Percentiles rank a stretch among this genome's conserved stretches.
Conservation (phyloP, 176 grass and related monocot genomes). For the Echinochloa phyllopogon region DNA sequence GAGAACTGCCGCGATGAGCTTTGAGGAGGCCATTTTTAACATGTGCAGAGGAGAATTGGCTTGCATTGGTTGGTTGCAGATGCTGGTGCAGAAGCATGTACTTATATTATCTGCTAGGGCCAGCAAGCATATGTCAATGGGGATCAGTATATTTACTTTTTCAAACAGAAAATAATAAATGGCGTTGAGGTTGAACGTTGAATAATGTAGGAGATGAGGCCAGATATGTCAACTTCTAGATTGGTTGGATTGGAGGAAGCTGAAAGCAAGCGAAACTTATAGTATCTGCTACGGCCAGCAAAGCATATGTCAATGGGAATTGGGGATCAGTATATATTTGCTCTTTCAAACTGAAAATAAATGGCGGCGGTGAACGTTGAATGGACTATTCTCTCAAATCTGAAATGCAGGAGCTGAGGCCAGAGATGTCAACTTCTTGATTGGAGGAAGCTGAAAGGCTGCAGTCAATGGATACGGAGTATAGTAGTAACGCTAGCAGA, state of each 20-base stretch:
- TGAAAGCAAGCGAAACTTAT: neutral
- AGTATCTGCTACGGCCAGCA: neutral
- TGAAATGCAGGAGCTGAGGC: neutral
- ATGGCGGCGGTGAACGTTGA: neutral
- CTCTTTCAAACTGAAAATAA: neutral
- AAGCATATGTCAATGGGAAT: neutral
- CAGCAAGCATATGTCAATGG: neutral
- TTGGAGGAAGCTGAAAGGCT: neutral
- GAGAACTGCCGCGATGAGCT: constrained; percentile 38
- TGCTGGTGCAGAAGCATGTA: neutral
- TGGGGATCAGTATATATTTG: neutral
- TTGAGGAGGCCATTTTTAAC: constrained; percentile 48
- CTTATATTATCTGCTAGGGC: constrained; percentile 26
- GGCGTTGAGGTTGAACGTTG: neutral
- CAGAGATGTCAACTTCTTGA: constrained; percentile 23
- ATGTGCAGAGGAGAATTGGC: neutral
- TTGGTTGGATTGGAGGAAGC: neutral
- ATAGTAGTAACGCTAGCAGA: neutral
- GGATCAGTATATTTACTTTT: neutral
- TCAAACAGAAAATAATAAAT: neutral
- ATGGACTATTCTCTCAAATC: constrained; percentile 10
- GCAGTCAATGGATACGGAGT: neutral
- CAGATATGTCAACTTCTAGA: constrained; percentile 5
- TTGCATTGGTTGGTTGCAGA: neutral
- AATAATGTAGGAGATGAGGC: constrained; percentile 11